Conservation (phyloP, 129 eudicot species). For the Gnaphalium uliginosum region DNA sequence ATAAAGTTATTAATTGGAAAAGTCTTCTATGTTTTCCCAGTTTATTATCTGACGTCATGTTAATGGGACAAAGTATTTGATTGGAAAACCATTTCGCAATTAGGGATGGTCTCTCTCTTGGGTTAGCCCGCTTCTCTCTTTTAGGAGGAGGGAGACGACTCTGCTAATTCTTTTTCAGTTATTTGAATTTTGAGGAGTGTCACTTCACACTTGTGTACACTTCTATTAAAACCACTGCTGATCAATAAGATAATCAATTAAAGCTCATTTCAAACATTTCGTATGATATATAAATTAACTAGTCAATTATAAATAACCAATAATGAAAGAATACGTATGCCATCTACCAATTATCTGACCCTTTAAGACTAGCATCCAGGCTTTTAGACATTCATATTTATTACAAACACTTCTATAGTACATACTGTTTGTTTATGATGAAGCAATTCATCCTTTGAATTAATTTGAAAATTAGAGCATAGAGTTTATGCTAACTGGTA, state of each 20-base stretch:
- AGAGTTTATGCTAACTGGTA: neutral
- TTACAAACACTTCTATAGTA: neutral
- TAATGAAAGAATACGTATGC: neutral
- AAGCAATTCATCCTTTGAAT: neutral
- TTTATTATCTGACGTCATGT: neutral
- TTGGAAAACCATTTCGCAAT: neutral
- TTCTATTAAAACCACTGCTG: neutral
- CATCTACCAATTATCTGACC: neutral
- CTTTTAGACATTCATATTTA: neutral
- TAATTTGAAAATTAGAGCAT: neutral
- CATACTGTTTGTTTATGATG: neutral
- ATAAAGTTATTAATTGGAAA: neutral
- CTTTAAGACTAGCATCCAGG: neutral
- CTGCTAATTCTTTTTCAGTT: no score
- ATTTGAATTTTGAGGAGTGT: no score
- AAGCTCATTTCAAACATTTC: neutral
- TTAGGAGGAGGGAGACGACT: no score
- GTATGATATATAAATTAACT: conserved; percentile 6
- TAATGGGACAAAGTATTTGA: neutral
- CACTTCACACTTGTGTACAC: neutral
- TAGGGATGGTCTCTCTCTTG: neutral
- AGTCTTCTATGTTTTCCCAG: no score
- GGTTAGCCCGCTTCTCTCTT: neutral
- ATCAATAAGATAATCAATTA: neutral
- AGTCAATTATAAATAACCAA: neutral